phyloP scores from a whole-genome alignment of 2,329 filamentous ascomycete species.

The Aspergillus sp. region DNA sequence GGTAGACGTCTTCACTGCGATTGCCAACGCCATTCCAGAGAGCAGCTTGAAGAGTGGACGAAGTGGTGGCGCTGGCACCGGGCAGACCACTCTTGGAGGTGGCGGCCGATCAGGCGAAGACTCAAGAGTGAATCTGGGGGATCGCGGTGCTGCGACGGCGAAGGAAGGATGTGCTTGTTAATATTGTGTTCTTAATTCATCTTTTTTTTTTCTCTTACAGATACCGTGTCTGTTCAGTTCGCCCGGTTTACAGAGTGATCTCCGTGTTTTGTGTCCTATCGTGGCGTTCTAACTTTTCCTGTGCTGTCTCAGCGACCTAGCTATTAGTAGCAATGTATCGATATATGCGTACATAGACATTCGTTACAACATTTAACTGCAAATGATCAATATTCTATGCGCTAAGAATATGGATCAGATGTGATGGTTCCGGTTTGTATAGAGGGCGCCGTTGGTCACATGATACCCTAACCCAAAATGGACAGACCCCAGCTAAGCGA shows the following conservation, averaged over 20 bases:
- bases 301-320: neutral
- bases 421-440: neutral
- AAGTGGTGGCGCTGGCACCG: conserved; percentile 64
- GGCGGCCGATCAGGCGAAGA: conserved; percentile 46
- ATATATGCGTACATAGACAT: conserved; percentile 5
- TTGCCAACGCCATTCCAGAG: conserved; percentile 97
- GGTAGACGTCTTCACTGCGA: conserved; percentile 93
- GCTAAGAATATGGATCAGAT: neutral
- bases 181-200: conserved; percentile 18
- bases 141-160: conserved; percentile 68
- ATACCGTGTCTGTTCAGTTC: conserved; percentile 7
- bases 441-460: conserved; percentile 31
- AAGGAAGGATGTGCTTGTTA: conserved; percentile 93
- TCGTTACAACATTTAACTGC: neutral
- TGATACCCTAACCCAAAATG: conserved; percentile 28
- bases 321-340: conserved; percentile 16
- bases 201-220: conserved; percentile 7
- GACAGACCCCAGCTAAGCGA: conserved; percentile 33
- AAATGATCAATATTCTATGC: neutral
- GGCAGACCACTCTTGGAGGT: conserved; percentile 58
- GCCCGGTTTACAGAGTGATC: conserved; percentile 13
- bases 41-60: conserved; percentile 88
- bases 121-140: conserved; percentile 76
- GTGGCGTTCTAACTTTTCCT: conserved; percentile 5
- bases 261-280: neutral